Evolutionary conservation across 148 eudicot species (phyloP), one percentile per base, ranked within the genome.

Genomic region (Fagopyrum homotropicum): DNA sequence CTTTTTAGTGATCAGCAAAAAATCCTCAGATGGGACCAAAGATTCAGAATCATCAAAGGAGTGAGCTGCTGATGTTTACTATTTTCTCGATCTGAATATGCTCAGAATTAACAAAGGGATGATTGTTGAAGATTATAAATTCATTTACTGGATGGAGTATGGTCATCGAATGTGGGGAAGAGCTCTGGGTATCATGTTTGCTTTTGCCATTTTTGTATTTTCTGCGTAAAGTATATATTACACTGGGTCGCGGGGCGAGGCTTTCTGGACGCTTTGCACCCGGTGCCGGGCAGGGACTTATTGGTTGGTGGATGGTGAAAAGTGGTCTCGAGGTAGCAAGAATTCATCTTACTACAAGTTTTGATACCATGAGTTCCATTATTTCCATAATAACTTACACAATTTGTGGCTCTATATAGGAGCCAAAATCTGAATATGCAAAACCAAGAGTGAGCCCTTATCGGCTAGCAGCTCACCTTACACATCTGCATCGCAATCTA

Each of bases 301-400:
- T 95, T 75, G 97, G 97, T 73, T 95, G 99, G 99, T 95, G 99
- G 99, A 95, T 95, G 99, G 97, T 95, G 63, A 92, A 95, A 84
- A 95, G 99, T 88, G 99, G 99, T 73, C 87, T 92, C 70, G 97
- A 95, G 93, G 99, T 92, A 86, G 78, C 35, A 71, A 68, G 19
- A 46, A 45, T 71, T 12, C 7, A 2, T 45, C 54, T 17, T 46
- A n/a, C 8, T 9, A 7, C 1, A 44, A 43, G 1, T 69, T 6
- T 2, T 29, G 64, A 26, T 8, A 5, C 44, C 70, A 30, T 10
- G 8, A 64, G 30, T n/a, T 35, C 11, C 30, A 61, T 11, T 40
- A 5, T 14, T 14, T 6, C 29, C 70, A 45, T 73, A 71, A 73
- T 35, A 30, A 64, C n/a, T 64, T 40, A 64, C 14, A 7, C 45